Conservation (phyloP, 805 yeast species). For the Ogataea nitratoaversa region DNA sequence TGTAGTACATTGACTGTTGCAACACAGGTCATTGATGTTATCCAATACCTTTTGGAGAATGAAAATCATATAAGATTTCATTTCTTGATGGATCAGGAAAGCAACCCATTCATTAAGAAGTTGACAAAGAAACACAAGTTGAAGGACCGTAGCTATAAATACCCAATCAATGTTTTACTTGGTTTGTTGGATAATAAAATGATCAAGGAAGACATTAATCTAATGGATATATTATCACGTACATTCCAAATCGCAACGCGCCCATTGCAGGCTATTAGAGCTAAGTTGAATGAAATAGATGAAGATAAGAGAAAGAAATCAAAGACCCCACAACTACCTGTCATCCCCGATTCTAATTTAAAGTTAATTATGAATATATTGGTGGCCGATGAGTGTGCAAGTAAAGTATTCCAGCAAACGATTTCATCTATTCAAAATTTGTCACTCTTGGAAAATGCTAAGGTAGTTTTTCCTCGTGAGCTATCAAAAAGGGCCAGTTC, state of each 20-base stretch:
- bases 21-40: constrained; percentile 69
- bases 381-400: constrained; percentile 78
- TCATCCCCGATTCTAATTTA: constrained; percentile 58
- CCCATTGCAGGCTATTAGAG: constrained; percentile 52
- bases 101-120: constrained; percentile 38
- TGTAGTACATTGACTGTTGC: constrained; percentile 70
- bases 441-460: constrained; percentile 56
- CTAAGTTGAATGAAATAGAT: constrained; percentile 36
- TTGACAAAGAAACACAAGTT: constrained; percentile 32
- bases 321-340: constrained; percentile 44
- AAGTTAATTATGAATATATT: constrained; percentile 62
- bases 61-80: constrained; percentile 67
- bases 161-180: constrained; percentile 70
- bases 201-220: constrained; percentile 66
- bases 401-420: constrained; percentile 79
- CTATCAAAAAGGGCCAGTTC: constrained; percentile 59
- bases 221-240: constrained; percentile 73
- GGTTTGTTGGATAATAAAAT: constrained; percentile 55
- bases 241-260: constrained; percentile 74
- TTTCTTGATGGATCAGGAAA: constrained; percentile 75
- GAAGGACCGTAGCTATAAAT: constrained; percentile 45
- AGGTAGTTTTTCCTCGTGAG: constrained; percentile 60
- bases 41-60: constrained; percentile 65
- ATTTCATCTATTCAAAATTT: constrained; percentile 77
- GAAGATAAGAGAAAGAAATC: constrained; percentile 19